These are phyloP conservation scores for Theileria orientalis DNA, from an alignment of 169 alveolate species.

Conservation along the genomic window DNA sequence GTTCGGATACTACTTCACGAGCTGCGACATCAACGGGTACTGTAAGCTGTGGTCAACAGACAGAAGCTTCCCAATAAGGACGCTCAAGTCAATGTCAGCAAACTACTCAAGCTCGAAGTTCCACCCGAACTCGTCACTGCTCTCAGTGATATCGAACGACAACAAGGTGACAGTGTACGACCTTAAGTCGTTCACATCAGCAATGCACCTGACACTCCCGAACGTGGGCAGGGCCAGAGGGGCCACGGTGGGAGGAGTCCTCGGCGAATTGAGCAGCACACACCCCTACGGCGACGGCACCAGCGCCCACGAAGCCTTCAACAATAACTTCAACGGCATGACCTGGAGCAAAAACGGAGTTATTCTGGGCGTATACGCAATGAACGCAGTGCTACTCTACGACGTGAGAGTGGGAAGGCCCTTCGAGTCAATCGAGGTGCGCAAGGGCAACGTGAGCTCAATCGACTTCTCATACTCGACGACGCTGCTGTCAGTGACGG, in stretches of 20 bases:
- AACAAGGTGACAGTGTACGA: constrained; percentile 57
- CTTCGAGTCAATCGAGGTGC: constrained; percentile 46
- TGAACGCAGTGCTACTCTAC: constrained; percentile 24
- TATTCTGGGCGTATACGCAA: constrained; percentile 29
- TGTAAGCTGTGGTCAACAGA: constrained; percentile 67
- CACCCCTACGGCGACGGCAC: background rate
- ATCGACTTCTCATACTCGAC: constrained; percentile 53
- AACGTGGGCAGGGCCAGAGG: background rate
- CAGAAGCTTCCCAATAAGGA: constrained; percentile 59
- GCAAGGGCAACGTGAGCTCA: constrained; percentile 11
- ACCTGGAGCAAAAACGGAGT: constrained; percentile 22
- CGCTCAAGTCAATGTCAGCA: constrained; percentile 35
- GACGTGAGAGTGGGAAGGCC: constrained; percentile 35
- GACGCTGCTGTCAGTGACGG: constrained; percentile 31
- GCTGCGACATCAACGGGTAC: constrained; percentile 59
- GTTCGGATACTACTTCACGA: constrained; percentile 54
- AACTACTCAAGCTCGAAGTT: constrained; percentile 26
- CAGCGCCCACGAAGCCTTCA: background rate
- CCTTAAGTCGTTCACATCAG: background rate
- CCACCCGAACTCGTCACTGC: constrained; percentile 66
- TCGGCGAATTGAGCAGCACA: background rate
- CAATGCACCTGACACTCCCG: too few relatives aligned
- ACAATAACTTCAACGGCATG: too few relatives aligned
- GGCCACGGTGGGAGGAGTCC: background rate
- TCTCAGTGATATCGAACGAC: constrained; percentile 36